phyloP scores from a whole-genome alignment of 148 eudicot genomes.

The Camellia japonica region DNA sequence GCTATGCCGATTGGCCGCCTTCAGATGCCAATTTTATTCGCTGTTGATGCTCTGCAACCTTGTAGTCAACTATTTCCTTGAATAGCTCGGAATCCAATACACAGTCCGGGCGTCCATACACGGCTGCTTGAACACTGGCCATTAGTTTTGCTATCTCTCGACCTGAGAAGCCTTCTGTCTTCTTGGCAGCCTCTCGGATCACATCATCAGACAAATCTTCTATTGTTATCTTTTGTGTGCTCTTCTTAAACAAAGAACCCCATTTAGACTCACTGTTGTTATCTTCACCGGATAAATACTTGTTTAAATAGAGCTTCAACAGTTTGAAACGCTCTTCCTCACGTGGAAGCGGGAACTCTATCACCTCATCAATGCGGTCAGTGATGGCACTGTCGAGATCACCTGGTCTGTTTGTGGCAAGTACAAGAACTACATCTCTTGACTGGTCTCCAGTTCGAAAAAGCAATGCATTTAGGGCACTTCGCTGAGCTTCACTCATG shows the following conservation, averaged over 20 bases:
- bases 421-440: constrained; percentile 89
- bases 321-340: constrained; percentile 89
- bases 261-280: constrained; percentile 35
- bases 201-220: constrained; percentile 75
- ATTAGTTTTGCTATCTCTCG: constrained; percentile 94
- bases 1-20: constrained; percentile 27
- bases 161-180: constrained; percentile 90
- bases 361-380: constrained; percentile 91
- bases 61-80: constrained; percentile 83
- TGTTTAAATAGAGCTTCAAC: constrained; percentile 71
- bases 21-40: constrained; percentile 63
- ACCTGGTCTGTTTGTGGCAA: constrained; percentile 92
- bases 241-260: constrained; percentile 48
- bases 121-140: constrained; percentile 97
- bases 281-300: constrained; percentile 48
- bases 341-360: constrained; percentile 91
- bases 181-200: constrained; percentile 75
- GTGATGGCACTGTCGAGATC: constrained; percentile 96
- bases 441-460: constrained; percentile 97
- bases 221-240: constrained; percentile 55
- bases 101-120: constrained; percentile 86
- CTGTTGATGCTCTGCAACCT: constrained; percentile 90
- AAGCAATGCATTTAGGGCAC: constrained; percentile 94
- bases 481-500: constrained; percentile 98
- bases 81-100: constrained; percentile 72